Conservation (phyloP, 2,329 filamentous ascomycete genomes). For the Botrytis pseudocinerea region DNA sequence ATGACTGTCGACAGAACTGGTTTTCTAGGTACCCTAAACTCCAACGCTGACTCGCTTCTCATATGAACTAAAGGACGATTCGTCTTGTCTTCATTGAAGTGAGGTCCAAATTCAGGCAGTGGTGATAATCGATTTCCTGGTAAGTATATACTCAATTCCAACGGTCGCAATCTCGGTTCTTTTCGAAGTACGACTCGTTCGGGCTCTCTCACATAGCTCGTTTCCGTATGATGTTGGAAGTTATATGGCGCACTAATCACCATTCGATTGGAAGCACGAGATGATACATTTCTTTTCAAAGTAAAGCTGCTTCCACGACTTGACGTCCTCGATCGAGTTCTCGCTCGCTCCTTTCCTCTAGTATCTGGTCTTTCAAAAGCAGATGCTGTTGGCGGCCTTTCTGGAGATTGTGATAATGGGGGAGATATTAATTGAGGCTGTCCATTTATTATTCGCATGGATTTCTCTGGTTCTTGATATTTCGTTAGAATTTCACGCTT, state of each 20-base stretch:
- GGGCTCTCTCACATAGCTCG: slow-evolving; percentile 19
- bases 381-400: slow-evolving; percentile 29
- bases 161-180: slow-evolving; percentile 49
- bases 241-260: slow-evolving; percentile 23
- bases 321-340: slow-evolving; percentile 46
- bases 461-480: slow-evolving; percentile 39
- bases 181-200: slow-evolving; percentile 44
- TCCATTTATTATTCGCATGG: slow-evolving; percentile 44
- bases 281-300: slow-evolving; percentile 46
- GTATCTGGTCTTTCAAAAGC: slow-evolving; percentile 8
- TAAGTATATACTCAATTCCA: slow-evolving; percentile 57
- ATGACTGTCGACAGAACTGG: slow-evolving; percentile 36
- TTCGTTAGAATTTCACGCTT: slow-evolving; percentile 8
- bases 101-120: slow-evolving; percentile 52
- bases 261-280: slow-evolving; percentile 39
- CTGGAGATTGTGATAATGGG: slow-evolving; percentile 39
- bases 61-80: slow-evolving; percentile 29
- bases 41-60: slow-evolving; percentile 37
- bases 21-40: slow-evolving; percentile 38
- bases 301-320: slow-evolving; percentile 48
- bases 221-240: slow-evolving; percentile 22
- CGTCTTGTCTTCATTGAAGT: slow-evolving; percentile 29
- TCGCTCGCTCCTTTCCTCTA: slow-evolving; percentile 39
- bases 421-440: slow-evolving; percentile 45
- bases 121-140: slow-evolving; percentile 54